phyloP scores from a whole-genome alignment of 1,284 basidiomycete genomes.

The Malassezia japonica region DNA sequence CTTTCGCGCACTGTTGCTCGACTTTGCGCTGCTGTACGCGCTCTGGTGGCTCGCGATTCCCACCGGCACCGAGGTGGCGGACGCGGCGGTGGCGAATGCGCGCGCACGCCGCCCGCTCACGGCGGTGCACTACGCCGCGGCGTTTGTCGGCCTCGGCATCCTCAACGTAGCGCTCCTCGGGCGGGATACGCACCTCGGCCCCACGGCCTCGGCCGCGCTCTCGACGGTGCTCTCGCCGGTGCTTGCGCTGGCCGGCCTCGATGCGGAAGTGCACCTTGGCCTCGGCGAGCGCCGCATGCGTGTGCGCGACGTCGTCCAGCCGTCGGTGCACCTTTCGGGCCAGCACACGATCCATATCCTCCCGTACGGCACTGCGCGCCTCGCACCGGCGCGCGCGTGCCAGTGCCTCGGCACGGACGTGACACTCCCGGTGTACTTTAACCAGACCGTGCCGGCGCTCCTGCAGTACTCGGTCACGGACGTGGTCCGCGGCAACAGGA shows the following conservation, averaged over 20 bases:
- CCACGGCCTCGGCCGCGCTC: neutral
- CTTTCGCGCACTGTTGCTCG: conserved; percentile 13
- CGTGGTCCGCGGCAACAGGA: conserved; percentile 53
- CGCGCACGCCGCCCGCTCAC: conserved; percentile 11
- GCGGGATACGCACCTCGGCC: conserved; percentile 14
- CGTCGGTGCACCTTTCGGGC: conserved; percentile 60
- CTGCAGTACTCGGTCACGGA: conserved; percentile 69
- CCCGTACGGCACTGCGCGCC: conserved; percentile 64
- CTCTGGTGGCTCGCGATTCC: conserved; percentile 55
- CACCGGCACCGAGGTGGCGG: conserved; percentile 43
- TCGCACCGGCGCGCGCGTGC: conserved; percentile 56
- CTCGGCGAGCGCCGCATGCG: conserved; percentile 47
- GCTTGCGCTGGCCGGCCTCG: conserved; percentile 51
- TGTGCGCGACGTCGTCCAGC: conserved; percentile 47
- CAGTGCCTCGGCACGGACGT: conserved; percentile 61
- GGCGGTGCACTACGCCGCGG: conserved; percentile 19
- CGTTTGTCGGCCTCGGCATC: conserved; percentile 21
- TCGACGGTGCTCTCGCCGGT: neutral
- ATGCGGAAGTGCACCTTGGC: conserved; percentile 31
- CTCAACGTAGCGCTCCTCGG: conserved; percentile 23
- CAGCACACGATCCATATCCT: conserved; percentile 83
- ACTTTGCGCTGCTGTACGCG: conserved; percentile 14
- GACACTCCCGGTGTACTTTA: conserved; percentile 70
- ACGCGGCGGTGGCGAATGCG: neutral
- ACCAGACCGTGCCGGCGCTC: conserved; percentile 71